Conservation (phyloP, 1,139 yeast genomes). For the Suhomyces kunorum region DNA sequence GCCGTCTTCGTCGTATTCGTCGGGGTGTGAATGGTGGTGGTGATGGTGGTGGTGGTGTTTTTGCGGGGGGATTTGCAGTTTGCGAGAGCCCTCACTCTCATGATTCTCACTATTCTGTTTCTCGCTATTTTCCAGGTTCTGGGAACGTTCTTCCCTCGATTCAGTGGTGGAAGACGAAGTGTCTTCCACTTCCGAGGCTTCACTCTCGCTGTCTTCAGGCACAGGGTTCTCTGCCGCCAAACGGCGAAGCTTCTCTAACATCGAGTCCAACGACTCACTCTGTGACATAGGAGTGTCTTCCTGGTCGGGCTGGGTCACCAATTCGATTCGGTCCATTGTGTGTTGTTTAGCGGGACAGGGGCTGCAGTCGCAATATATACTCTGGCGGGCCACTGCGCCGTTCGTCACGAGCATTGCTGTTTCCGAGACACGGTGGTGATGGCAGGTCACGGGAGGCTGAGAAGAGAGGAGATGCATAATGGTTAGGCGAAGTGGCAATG, state of each 20-base stretch:
- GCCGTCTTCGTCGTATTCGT: constrained; percentile 35
- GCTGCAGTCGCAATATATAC: constrained; percentile 4
- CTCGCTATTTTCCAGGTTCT: too few relatives aligned
- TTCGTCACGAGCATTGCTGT: constrained; percentile 9
- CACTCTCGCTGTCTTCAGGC: constrained; percentile 7
- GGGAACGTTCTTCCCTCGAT: too few relatives aligned
- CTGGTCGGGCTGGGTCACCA: constrained; percentile 21
- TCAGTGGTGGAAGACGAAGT: too few relatives aligned
- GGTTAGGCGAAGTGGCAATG: neutral
- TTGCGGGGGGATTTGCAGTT: too few relatives aligned
- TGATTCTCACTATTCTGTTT: neutral
- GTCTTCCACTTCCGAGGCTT: constrained; percentile 4
- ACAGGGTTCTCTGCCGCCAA: constrained; percentile 18
- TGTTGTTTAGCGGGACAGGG: neutral
- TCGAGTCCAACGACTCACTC: constrained; percentile 12
- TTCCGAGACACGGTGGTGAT: neutral
- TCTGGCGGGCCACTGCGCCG: constrained; percentile 1
- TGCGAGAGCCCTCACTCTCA: too few relatives aligned
- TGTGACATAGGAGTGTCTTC: constrained; percentile 7
- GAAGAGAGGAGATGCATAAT: neutral
- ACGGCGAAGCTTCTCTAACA: constrained; percentile 19
- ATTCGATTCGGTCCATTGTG: constrained; percentile 18
- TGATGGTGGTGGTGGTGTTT: neutral
- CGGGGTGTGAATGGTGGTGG: neutral
- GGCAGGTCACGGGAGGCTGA: neutral